Base-by-base conservation (phyloP, 2,329 filamentous ascomycete species). In the Calycina marina region DNA sequence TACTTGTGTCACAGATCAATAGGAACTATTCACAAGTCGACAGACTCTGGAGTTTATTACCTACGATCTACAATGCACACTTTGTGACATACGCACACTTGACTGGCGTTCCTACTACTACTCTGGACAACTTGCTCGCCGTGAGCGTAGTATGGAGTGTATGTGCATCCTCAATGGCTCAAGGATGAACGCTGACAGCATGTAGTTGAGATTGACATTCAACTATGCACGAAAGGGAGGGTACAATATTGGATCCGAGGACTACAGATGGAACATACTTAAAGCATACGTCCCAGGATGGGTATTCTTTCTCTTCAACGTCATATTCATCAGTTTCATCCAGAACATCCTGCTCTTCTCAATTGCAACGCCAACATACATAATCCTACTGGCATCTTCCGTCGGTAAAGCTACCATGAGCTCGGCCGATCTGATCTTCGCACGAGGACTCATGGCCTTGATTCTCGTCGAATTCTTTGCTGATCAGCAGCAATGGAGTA, bases 181-280 rank as follows among this genome's bases (percentile, higher is more conserved):
- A n/a, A n/a, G n/a, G n/a, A n/a, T n/a, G n/a, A n/a, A n/a, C n/a
- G n/a, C 41, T 44, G 29, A 41, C 15, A 25, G 16, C 17, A 28
- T 11, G 30, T 43, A 85, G 81, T 53, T 61, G 36, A 79, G 90
- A 8, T 62, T 98, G 56, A 96, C 88, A 3, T 96, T 72, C 64
- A 98, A 98, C 59, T 98, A 94, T 60, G 93, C 81, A 77, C 78
- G 90, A 37, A 93, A 83, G 55, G 90, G 90, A 24, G 90, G 90
- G 14, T 98, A 98, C 55, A 62, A 67, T 11, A 65, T 86, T 41
- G 88, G 90, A 22, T 86, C 80, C 11, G 88, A 98, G 57, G 90
- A 98, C 56, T 98, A 98, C 56, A 72, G 90, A 58, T 98, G 90
- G 75, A 65, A 45, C 31, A 73, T 86, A 34, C 61, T 96, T 32